These are phyloP conservation scores for Auxenochlorella protothecoides DNA, from an alignment of 139 green algal species.

Conservation along the genomic window DNA sequence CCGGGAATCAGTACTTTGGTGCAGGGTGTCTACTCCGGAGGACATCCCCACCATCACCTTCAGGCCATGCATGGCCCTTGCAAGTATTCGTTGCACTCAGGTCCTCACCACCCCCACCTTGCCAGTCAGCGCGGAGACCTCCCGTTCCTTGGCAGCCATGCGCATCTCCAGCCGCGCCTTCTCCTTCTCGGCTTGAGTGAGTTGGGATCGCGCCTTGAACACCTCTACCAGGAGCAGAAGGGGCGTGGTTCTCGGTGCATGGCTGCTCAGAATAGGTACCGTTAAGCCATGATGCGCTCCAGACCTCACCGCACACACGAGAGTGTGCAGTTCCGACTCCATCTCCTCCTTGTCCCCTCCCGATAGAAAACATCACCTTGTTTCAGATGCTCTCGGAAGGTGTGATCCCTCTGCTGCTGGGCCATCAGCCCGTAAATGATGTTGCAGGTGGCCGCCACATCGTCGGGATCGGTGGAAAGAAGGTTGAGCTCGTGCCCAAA, in stretches of 20 bases:
- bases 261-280: background rate
- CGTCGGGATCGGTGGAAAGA: slow-evolving; percentile 14
- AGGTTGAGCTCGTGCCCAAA: slow-evolving; percentile 25
- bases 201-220: too few relatives aligned
- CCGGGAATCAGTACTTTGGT: background rate
- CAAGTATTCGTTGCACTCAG: too few relatives aligned
- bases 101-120: slow-evolving; percentile 6
- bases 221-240: too few relatives aligned
- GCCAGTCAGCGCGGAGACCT: slow-evolving; percentile 28
- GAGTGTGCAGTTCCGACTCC: too few relatives aligned
- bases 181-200: slow-evolving; percentile 11
- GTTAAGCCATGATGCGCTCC: too few relatives aligned
- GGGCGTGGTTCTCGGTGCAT: slow-evolving; percentile 3
- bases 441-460: slow-evolving; percentile 27
- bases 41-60: background rate
- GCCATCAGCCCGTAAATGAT: slow-evolving; percentile 31
- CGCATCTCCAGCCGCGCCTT: slow-evolving; percentile 9
- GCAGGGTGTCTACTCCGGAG: background rate
- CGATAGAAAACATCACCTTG: background rate
- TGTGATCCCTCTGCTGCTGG: slow-evolving; percentile 27
- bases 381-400: slow-evolving; percentile 25
- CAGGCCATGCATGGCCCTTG: background rate
- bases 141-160: slow-evolving; percentile 32
- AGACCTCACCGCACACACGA: too few relatives aligned
- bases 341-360: too few relatives aligned